A percentile compares a stretch with the other conserved stretches of the same genome.
These are phyloP conservation scores for Debaryomyces fabryi DNA, from an alignment of 1,139 yeast genomes.

Conservation along the genomic window DNA sequence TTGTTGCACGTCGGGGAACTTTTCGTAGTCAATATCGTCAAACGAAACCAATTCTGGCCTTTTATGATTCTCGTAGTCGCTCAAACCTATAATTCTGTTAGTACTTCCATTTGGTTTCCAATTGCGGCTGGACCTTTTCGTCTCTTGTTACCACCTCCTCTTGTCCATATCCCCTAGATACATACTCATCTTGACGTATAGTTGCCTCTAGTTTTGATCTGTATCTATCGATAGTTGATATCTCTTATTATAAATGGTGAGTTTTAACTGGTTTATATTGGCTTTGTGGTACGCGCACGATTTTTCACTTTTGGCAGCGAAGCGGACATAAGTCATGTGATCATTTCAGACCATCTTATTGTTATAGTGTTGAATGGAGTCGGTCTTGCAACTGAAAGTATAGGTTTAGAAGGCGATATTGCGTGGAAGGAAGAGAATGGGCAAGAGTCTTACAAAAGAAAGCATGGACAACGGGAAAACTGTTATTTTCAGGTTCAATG, in stretches of 20 bases:
- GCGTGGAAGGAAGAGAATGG: slow-evolving; percentile 3
- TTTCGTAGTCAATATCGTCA: slow-evolving; percentile 78
- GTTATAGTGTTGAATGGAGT: background rate
- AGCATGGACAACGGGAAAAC: background rate
- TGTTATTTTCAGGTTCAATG: slow-evolving; percentile 46
- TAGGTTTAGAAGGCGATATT: background rate
- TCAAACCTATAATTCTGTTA: slow-evolving; percentile 27
- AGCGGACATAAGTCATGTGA: slow-evolving; percentile 4
- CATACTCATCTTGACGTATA: slow-evolving; percentile 12
- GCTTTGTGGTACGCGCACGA: slow-evolving; percentile 3
- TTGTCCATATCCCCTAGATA: background rate
- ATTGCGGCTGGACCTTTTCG: background rate
- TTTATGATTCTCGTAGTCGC: slow-evolving; percentile 52
- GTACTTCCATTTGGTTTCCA: background rate
- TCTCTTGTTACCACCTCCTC: background rate
- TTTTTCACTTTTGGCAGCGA: background rate
- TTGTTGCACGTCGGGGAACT: slow-evolving; percentile 61
- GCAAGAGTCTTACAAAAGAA: background rate
- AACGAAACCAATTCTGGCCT: slow-evolving; percentile 80
- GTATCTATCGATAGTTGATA: background rate
- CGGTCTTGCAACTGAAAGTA: background rate
- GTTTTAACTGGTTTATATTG: slow-evolving; percentile 24
- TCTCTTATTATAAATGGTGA: slow-evolving; percentile 20
- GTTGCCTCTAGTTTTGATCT: background rate
- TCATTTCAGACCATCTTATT: background rate